Base-by-base conservation (phyloP, 2,329 filamentous ascomycete genomes). In the Pseudopyricularia javanii region DNA sequence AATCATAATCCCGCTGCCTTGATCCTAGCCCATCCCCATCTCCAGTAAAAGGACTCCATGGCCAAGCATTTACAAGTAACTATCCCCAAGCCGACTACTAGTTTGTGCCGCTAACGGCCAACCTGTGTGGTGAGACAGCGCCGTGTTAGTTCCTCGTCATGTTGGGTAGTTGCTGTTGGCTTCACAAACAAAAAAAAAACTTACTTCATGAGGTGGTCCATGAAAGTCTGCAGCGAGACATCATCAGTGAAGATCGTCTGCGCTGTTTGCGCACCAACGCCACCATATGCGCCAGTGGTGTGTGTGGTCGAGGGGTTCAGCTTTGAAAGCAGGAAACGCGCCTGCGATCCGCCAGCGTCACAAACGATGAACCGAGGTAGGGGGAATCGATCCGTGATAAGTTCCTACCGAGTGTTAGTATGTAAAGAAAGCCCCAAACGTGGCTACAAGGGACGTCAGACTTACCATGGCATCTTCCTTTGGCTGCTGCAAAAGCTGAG, bases 221-320 rank as follows among this genome's bases (percentile, higher is more conserved):
- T 98, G 66, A 98, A 98, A 1, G 91, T 97, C 70, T 97, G 91
- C 65, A 98, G 74, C 53, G 90, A 96, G 53, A 98, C 93, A 68
- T 98, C 93, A 64, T 98, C 93, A 1, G 93, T 98, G 72, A 98
- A 98, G 62, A 98, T 98, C 5, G 93, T 98, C 70, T 98, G 93
- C 8, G 91, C 91, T 48, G 86, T 91, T 63, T 91, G 88, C 3
- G 80, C 78, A 30, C 86, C 83, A 49, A 91, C 87, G 56, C 90
- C 91, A 53, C 93, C 93, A 64, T 95, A 97, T 12, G 88, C 86
- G 52, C 89, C 88, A 0, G 86, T 91, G 0, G 93, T 96, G 68
- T 98, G 93, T 14, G 93, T 98, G 4, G 93, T 98, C 1, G 88
- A 95, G 1, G 93, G 93, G 70, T 98, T 98, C 55, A 98, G 82